Conservation (phyloP, 768 basidiomycete genomes). For the Tulasnella sp. region DNA sequence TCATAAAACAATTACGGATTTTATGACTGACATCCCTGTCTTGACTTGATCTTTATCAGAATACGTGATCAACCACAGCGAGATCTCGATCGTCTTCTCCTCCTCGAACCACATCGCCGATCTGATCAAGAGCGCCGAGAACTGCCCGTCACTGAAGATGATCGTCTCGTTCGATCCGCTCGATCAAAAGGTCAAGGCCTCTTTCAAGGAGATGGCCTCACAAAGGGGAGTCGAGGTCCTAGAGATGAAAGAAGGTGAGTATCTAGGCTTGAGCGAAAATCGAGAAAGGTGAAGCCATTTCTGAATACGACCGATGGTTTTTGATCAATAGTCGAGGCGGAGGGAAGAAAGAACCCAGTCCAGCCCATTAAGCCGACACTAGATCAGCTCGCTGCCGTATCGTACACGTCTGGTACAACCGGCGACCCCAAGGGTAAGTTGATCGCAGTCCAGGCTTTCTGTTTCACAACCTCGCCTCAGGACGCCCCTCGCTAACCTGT, state of each 20-base stretch:
- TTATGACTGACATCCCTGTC: slow-evolving; percentile 24
- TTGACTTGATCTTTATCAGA: slow-evolving; percentile 1
- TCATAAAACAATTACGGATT: neutral
- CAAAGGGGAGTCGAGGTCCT: slow-evolving; percentile 50
- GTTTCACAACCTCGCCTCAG: no score
- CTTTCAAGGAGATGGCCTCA: slow-evolving; percentile 60
- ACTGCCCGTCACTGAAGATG: slow-evolving; percentile 53
- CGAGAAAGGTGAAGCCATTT: no score
- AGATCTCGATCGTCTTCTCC: slow-evolving; percentile 66
- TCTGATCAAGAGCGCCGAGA: slow-evolving; percentile 56
- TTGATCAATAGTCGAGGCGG: slow-evolving; percentile 50
- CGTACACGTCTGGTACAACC: slow-evolving; percentile 15
- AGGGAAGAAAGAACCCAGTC: slow-evolving; percentile 56
- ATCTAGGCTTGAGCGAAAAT: no score
- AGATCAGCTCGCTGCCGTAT: slow-evolving; percentile 35
- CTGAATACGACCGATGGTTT: neutral
- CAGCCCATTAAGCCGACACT: slow-evolving; percentile 34
- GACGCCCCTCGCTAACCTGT: neutral
- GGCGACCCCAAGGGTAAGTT: slow-evolving; percentile 15
- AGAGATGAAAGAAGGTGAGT: slow-evolving; percentile 56
- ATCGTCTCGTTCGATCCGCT: slow-evolving; percentile 67
- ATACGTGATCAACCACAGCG: slow-evolving; percentile 70
- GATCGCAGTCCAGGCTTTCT: neutral
- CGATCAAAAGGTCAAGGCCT: slow-evolving; percentile 37
- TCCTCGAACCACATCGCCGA: slow-evolving; percentile 62